Percentiles rank a stretch among this genome's conserved stretches.
Evolutionary conservation across 148 eudicot species (phyloP).

Genomic region (Spergularia bocconei): DNA sequence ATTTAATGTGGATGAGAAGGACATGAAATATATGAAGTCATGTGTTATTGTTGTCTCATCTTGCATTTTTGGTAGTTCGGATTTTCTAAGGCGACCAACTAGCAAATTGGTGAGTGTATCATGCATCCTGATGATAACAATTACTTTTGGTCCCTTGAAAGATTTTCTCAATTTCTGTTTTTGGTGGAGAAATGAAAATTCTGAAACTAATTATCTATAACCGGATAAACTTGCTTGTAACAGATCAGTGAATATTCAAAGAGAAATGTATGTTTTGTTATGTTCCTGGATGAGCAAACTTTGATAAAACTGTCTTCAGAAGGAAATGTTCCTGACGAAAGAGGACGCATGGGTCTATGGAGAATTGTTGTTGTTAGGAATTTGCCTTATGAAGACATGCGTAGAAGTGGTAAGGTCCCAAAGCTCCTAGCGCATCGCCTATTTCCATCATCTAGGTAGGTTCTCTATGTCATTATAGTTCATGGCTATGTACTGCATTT

Average conservation of each 20-base stretch:
- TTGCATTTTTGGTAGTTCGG: constrained; percentile 97
- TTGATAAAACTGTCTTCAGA: constrained; percentile 60
- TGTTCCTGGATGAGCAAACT: constrained; percentile 90
- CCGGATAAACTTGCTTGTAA: constrained; percentile 28
- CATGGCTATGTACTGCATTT: not conserved
- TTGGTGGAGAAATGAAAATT: not conserved
- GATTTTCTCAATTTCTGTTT: not conserved
- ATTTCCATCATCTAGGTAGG: constrained; percentile 89
- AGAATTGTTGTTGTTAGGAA: constrained; percentile 70
- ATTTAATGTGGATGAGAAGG: constrained; percentile 72
- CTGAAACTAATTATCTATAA: not conserved
- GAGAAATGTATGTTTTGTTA: constrained; percentile 82
- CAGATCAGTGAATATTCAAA: constrained; percentile 95
- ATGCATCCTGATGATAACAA: constrained; percentile 3
- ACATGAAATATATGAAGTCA: constrained; percentile 59
- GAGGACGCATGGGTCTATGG: constrained; percentile 83
- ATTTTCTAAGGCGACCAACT: constrained; percentile 86
- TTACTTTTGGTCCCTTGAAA: not conserved
- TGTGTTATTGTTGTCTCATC: constrained; percentile 82
- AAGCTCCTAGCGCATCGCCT: constrained; percentile 94
- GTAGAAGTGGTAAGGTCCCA: constrained; percentile 98
- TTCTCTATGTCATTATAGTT: constrained; percentile 9
- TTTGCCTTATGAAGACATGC: constrained; percentile 84
- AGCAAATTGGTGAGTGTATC: constrained; percentile 59
- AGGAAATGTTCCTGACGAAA: constrained; percentile 74